These are phyloP conservation scores for Thuidium tamariscinum DNA, from an alignment of 225 moss, liverwort and hornwort genomes.

Conservation along the genomic window DNA sequence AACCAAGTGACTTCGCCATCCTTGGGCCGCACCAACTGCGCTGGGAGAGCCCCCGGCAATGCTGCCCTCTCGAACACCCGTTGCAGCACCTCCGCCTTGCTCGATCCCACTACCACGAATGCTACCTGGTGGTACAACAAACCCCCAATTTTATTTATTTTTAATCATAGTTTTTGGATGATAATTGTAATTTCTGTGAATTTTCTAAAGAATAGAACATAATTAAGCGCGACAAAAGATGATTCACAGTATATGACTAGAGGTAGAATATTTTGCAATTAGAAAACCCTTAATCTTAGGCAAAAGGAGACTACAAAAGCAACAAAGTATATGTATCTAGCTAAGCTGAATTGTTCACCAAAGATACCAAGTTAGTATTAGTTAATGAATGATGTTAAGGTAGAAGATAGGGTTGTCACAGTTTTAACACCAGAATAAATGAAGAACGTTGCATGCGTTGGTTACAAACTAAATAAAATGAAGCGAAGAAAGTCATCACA, in stretches of 20 bases:
- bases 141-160: too few relatives aligned
- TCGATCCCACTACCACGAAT: slow-evolving; percentile 41
- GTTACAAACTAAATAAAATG: background rate
- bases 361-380: background rate
- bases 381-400: background rate
- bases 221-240: background rate
- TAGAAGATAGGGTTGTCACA: background rate
- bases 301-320: background rate
- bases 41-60: slow-evolving; percentile 47
- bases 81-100: slow-evolving; percentile 50
- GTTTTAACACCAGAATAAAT: background rate
- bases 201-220: background rate
- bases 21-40: slow-evolving; percentile 41
- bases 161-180: background rate
- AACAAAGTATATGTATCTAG: background rate
- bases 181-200: background rate
- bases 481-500: background rate
- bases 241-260: background rate
- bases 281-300: background rate
- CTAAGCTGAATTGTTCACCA: background rate
- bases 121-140: slow-evolving; percentile 9
- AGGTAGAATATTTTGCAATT: background rate
- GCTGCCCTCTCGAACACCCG: slow-evolving; percentile 44
- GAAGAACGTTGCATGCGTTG: background rate
- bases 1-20: slow-evolving; percentile 43